Conservation (phyloP, 441 rosid genomes). For the Hypseocharis bilobata region DNA sequence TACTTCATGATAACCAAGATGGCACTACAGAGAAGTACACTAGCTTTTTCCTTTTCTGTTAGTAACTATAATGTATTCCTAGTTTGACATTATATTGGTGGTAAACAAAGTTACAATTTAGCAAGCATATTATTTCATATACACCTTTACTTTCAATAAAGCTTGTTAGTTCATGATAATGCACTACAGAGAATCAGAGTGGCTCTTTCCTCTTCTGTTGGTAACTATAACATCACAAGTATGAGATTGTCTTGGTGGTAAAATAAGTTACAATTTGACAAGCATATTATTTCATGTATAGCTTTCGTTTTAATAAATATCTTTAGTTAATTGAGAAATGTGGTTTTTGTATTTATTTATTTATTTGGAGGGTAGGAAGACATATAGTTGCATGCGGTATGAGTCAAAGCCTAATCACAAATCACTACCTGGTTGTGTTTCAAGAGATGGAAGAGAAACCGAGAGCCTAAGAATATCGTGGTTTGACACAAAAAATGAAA, state of each 20-base stretch:
- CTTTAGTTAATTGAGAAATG: background rate
- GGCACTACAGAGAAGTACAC: constrained; percentile 62
- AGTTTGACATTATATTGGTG: background rate
- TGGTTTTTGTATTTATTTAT: no score
- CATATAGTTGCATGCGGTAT: no score
- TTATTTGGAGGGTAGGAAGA: no score
- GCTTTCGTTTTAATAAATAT: background rate
- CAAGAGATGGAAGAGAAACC: no score
- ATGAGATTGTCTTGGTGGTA: background rate
- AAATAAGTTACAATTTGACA: background rate
- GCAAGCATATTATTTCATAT: background rate
- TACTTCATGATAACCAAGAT: constrained; percentile 90
- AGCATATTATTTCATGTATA: background rate
- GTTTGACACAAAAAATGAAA: background rate
- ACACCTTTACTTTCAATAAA: background rate
- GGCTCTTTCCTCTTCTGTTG: constrained; percentile 22
- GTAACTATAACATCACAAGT: no score
- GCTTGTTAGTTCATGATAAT: background rate
- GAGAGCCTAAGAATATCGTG: background rate
- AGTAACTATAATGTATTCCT: background rate
- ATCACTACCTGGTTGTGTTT: no score
- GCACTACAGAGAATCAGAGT: constrained; percentile 10
- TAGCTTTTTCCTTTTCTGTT: background rate
- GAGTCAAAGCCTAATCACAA: no score
- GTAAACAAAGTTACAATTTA: background rate